phyloP scores from a whole-genome alignment of 768 basidiomycete species.

The Termitomyces sp. region DNA sequence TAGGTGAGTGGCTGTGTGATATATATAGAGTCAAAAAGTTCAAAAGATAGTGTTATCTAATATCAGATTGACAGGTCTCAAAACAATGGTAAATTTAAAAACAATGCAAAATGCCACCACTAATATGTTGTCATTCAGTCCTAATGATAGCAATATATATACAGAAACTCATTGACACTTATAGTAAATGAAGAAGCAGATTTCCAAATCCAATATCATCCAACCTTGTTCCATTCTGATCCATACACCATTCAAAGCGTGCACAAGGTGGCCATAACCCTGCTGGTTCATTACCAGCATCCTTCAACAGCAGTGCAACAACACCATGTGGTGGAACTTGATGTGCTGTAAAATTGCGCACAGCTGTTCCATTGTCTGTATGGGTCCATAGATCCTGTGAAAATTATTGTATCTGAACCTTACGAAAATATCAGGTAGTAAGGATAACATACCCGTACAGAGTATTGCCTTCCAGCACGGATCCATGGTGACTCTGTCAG shows the following conservation, averaged over 20 bases:
- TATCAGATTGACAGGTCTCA: too few relatives aligned
- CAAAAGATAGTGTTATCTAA: too few relatives aligned
- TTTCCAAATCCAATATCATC: conserved; percentile 11
- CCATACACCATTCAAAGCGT: conserved; percentile 53
- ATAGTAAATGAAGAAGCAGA: not conserved
- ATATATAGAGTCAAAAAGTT: too few relatives aligned
- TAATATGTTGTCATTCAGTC: not conserved
- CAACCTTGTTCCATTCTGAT: conserved; percentile 45
- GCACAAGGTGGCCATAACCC: conserved; percentile 57
- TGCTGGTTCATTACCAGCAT: conserved; percentile 62
- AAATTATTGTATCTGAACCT: not conserved
- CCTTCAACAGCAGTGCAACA: conserved; percentile 59
- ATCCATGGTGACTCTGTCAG: conserved; percentile 64
- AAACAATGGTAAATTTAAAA: too few relatives aligned
- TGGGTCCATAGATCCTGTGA: conserved; percentile 67
- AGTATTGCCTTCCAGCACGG: conserved; percentile 54
- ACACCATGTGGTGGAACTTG: conserved; percentile 65
- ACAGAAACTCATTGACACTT: not conserved
- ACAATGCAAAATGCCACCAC: too few relatives aligned
- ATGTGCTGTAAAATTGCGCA: conserved; percentile 49
- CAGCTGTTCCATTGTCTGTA: conserved; percentile 63
- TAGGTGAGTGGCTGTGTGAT: too few relatives aligned
- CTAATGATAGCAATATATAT: not conserved
- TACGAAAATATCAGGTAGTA: not conserved
- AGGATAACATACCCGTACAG: conserved; percentile 41